Evolutionary conservation across 371 early-diverging fungal species (phyloP).

Genomic region (Mortierella sp.): DNA sequence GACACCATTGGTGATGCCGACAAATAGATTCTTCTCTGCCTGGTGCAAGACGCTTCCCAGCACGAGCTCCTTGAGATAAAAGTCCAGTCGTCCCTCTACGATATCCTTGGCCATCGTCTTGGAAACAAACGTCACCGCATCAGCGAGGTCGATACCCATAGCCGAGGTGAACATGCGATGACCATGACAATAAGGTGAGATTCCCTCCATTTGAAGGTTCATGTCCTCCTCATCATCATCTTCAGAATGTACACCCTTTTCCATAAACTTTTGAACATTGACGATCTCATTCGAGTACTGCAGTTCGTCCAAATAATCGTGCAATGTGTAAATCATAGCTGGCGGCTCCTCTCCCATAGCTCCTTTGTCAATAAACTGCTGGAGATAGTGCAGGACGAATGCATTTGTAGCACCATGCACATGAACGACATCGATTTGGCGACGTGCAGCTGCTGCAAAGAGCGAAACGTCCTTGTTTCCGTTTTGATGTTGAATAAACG

Average conservation of each 20-base stretch:
- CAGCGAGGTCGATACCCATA: conserved; percentile 69
- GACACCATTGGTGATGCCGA: conserved; percentile 76
- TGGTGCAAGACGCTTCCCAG: conserved; percentile 66
- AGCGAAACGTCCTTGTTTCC: conserved; percentile 64
- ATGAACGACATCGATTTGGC: conserved; percentile 69
- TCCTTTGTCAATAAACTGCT: conserved; percentile 47
- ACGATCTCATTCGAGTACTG: conserved; percentile 66
- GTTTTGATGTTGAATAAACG: conserved; percentile 66
- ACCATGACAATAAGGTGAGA: conserved; percentile 61
- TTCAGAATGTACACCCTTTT: conserved; percentile 38
- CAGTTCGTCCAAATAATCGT: conserved; percentile 73
- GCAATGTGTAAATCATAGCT: conserved; percentile 74
- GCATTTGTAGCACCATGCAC: conserved; percentile 76
- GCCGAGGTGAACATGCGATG: conserved; percentile 69
- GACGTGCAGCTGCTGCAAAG: conserved; percentile 62
- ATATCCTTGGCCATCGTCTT: conserved; percentile 70
- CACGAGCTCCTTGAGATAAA: conserved; percentile 72
- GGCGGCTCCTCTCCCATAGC: conserved; percentile 62
- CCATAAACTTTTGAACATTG: conserved; percentile 67
- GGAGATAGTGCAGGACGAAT: conserved; percentile 64
- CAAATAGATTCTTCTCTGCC: conserved; percentile 62
- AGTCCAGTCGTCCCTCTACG: conserved; percentile 69
- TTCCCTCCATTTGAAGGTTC: conserved; percentile 49
- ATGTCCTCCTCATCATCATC: conserved; percentile 49
- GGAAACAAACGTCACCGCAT: conserved; percentile 72